A percentile compares a stretch with the other conserved stretches of the same genome.
These are phyloP conservation scores for Pelargonium fulgidum DNA, from an alignment of 441 rosid species.

Conservation along the genomic window DNA sequence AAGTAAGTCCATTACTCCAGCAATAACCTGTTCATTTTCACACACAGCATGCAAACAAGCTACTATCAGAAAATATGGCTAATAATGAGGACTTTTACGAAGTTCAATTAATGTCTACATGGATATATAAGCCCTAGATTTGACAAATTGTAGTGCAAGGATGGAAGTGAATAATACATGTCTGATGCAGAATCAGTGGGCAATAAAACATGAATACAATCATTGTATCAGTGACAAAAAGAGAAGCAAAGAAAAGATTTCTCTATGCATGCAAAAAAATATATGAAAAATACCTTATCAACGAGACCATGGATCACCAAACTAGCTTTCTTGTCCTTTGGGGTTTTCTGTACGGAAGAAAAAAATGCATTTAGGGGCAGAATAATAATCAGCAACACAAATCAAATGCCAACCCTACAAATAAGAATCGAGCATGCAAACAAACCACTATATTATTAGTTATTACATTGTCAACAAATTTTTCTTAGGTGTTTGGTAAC, in stretches of 20 bases:
- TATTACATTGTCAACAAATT: neutral
- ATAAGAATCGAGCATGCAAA: neutral
- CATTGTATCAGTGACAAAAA: neutral
- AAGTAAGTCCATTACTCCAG: slow-evolving; percentile 72
- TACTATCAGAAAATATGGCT: neutral
- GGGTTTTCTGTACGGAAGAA: slow-evolving; percentile 62
- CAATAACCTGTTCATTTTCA: slow-evolving; percentile 58
- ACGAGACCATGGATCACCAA: slow-evolving; percentile 85
- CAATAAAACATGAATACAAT: neutral
- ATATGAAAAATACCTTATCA: slow-evolving; percentile 55
- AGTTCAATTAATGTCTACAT: neutral
- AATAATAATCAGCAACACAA: neutral
- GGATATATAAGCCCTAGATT: too few species aligned
- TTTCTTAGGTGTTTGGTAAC: neutral
- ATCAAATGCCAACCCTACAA: slow-evolving; percentile 4
- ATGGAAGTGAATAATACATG: neutral
- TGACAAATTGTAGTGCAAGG: too few species aligned
- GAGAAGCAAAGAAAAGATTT: neutral
- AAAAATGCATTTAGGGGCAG: slow-evolving; percentile 10
- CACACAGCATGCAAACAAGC: neutral
- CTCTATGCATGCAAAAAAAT: neutral
- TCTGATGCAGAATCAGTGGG: slow-evolving; percentile 7
- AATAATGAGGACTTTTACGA: slow-evolving; percentile 1
- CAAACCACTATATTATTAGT: neutral
- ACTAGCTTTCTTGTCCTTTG: slow-evolving; percentile 91